These are phyloP conservation scores for Apium graveolens DNA, from an alignment of 129 eudicot species.

Conservation along the genomic window DNA sequence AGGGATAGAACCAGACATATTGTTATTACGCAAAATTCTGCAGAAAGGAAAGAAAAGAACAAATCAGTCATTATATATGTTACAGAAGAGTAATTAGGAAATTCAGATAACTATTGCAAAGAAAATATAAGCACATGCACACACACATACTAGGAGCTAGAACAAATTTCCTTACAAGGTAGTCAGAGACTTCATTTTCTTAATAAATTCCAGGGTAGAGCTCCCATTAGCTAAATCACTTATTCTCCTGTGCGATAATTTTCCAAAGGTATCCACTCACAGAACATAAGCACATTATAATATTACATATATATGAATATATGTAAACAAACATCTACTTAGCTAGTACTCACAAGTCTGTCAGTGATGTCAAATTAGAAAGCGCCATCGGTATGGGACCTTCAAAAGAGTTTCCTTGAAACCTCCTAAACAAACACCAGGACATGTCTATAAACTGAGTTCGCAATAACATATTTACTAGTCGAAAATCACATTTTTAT, in stretches of 20 bases:
- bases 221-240: slow-evolving; percentile 24
- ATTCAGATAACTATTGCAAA: not conserved
- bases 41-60: slow-evolving; percentile 3
- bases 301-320: not conserved
- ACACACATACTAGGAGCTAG: not conserved
- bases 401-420: slow-evolving; percentile 68
- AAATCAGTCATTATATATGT: not conserved
- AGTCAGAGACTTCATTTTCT: not conserved
- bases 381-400: slow-evolving; percentile 74
- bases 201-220: slow-evolving; percentile 5
- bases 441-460: not conserved
- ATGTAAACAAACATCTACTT: not conserved
- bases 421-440: slow-evolving; percentile 42
- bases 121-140: not conserved
- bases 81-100: not conserved
- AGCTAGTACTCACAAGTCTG: slow-evolving; percentile 46
- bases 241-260: slow-evolving; percentile 50
- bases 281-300: too few species aligned
- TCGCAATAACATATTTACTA: too few species aligned
- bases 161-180: slow-evolving; percentile 1
- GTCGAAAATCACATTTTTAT: too few species aligned
- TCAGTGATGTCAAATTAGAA: slow-evolving; percentile 47
- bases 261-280: too few species aligned
- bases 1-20: slow-evolving; percentile 68
- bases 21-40: slow-evolving; percentile 60